Conservation (phyloP, 495 filamentous ascomycete species). For the Penicillium riverlandense region DNA sequence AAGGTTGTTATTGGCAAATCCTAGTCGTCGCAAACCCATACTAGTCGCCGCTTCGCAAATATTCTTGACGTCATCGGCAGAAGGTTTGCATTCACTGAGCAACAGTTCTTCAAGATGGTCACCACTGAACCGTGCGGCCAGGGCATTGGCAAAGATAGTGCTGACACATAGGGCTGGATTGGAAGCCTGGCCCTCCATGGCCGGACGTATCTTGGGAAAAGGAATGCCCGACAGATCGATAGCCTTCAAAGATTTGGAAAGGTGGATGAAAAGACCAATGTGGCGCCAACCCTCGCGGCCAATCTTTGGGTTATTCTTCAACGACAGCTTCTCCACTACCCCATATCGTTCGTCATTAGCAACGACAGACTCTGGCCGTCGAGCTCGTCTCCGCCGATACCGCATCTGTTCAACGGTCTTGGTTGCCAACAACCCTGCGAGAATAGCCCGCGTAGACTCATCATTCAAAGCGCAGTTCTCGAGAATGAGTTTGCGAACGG, state of each 20-base stretch:
- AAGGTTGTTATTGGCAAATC: constrained; percentile 74
- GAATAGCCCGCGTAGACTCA: constrained; percentile 75
- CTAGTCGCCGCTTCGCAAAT: constrained; percentile 70
- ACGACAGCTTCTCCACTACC: constrained; percentile 74
- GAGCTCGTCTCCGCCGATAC: constrained; percentile 32
- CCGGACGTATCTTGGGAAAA: constrained; percentile 51
- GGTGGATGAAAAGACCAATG: constrained; percentile 81
- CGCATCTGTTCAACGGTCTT: constrained; percentile 54
- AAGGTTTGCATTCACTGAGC: constrained; percentile 70
- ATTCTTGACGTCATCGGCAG: constrained; percentile 57
- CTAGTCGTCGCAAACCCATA: constrained; percentile 67
- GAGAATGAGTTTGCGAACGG: constrained; percentile 73
- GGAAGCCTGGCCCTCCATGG: constrained; percentile 1
- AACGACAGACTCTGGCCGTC: constrained; percentile 12
- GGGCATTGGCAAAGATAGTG: constrained; percentile 61
- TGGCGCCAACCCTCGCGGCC: constrained; percentile 84
- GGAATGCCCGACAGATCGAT: constrained; percentile 80
- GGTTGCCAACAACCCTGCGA: constrained; percentile 79
- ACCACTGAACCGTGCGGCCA: constrained; percentile 69
- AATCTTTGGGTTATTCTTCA: constrained; percentile 88
- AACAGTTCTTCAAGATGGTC: constrained; percentile 76
- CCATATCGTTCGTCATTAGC: constrained; percentile 46
- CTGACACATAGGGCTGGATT: constrained; percentile 36
- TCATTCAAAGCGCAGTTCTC: constrained; percentile 84
- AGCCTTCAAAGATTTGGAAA: constrained; percentile 77